phyloP scores from a whole-genome alignment of 768 basidiomycete genomes.

The Pisolithus marmoratus region DNA sequence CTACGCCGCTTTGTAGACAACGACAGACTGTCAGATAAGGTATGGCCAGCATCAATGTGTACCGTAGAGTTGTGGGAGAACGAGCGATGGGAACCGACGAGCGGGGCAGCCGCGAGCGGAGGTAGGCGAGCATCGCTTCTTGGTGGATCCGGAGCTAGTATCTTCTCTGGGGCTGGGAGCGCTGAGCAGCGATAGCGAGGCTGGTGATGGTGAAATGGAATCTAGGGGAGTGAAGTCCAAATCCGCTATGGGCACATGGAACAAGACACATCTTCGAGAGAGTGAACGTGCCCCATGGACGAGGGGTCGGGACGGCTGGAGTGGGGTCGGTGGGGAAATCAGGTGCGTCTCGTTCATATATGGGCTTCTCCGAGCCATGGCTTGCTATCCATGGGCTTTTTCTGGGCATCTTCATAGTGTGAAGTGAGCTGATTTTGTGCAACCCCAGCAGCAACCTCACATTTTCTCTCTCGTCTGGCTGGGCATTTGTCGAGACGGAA shows the following conservation, averaged over 20 bases:
- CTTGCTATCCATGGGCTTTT: background rate
- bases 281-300: constrained; percentile 65
- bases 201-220: background rate
- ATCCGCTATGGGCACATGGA: constrained; percentile 25
- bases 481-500: constrained; percentile 72
- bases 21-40: constrained; percentile 55
- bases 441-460: constrained; percentile 69
- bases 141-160: constrained; percentile 6
- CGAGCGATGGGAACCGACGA: constrained; percentile 46
- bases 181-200: background rate
- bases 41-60: constrained; percentile 59
- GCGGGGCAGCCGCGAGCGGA: constrained; percentile 3
- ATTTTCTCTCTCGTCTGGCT: constrained; percentile 68
- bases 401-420: background rate
- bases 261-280: constrained; percentile 30
- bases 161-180: background rate
- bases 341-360: constrained; percentile 39
- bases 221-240: background rate
- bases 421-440: constrained; percentile 4
- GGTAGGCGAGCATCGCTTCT: constrained; percentile 1
- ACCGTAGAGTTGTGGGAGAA: constrained; percentile 81
- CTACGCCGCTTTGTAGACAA: constrained; percentile 48
- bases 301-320: constrained; percentile 66
- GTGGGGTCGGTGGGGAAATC: constrained; percentile 51
- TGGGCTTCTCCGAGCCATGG: background rate